Evolutionary conservation across 768 basidiomycete species (phyloP).

Genomic region (Candolleomyces aberdarensis): DNA sequence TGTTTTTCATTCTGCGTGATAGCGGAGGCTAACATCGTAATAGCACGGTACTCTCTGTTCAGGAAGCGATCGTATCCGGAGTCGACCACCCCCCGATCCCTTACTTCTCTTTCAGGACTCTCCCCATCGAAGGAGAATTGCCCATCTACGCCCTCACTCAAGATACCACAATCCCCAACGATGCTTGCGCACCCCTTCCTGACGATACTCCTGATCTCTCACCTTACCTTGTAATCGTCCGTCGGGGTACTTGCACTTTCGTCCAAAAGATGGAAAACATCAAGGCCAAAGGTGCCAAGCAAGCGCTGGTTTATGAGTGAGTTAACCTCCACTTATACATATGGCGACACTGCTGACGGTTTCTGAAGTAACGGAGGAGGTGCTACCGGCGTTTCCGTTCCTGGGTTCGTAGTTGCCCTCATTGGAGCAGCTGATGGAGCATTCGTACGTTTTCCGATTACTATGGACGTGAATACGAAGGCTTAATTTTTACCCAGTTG

Average conservation of each 20-base stretch:
- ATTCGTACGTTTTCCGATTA: conserved; percentile 39
- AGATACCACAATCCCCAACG: conserved; percentile 48
- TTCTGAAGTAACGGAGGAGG: conserved; percentile 44
- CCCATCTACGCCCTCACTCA: conserved; percentile 60
- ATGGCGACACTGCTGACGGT: not conserved
- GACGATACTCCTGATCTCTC: conserved; percentile 52
- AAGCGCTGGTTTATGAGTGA: conserved; percentile 54
- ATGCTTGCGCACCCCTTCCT: conserved; percentile 59
- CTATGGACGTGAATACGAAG: not conserved
- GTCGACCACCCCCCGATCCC: conserved; percentile 46
- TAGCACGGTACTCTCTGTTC: conserved; percentile 54
- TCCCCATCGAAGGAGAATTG: conserved; percentile 41
- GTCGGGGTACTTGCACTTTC: conserved; percentile 57
- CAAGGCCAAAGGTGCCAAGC: conserved; percentile 49
- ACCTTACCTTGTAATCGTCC: conserved; percentile 50
- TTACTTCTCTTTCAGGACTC: conserved; percentile 51
- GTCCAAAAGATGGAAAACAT: conserved; percentile 52
- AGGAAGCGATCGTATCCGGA: conserved; percentile 51
- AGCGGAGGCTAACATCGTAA: not conserved
- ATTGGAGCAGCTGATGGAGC: conserved; percentile 55
- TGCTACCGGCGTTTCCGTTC: conserved; percentile 39
- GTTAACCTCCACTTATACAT: conserved; percentile 13
- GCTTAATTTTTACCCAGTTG: conserved; percentile 28
- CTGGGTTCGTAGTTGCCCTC: conserved; percentile 44
- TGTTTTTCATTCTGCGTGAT: not conserved